A percentile compares a stretch with the other conserved stretches of the same genome.
These are phyloP conservation scores for Trichoderma brevicompactum DNA, from an alignment of 2,329 filamentous ascomycete genomes.

Conservation along the genomic window DNA sequence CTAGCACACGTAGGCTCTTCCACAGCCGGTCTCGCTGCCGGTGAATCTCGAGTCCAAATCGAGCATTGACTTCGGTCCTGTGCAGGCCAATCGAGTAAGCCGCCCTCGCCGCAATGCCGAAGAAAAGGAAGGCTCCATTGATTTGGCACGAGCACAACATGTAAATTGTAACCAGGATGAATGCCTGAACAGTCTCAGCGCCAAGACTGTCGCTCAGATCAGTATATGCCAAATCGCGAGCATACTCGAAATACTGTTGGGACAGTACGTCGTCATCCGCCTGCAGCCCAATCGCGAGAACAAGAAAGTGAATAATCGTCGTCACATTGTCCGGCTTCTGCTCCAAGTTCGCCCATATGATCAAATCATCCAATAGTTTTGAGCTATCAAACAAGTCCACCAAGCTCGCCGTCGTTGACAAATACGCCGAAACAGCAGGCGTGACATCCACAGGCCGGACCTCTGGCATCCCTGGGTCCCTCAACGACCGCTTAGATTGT, in stretches of 20 bases:
- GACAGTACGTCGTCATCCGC: constrained; percentile 48
- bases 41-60: constrained; percentile 52
- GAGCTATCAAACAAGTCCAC: constrained; percentile 54
- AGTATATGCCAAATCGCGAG: constrained; percentile 50
- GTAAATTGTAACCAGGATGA: constrained; percentile 56
- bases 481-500: constrained; percentile 22
- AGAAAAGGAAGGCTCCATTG: constrained; percentile 59
- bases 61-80: constrained; percentile 57
- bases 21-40: constrained; percentile 55
- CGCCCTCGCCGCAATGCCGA: constrained; percentile 57
- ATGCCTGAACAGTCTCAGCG: constrained; percentile 55
- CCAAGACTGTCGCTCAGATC: constrained; percentile 53
- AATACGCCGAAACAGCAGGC: constrained; percentile 43
- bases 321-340: constrained; percentile 44
- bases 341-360: constrained; percentile 47
- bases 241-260: constrained; percentile 55
- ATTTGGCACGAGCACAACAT: constrained; percentile 61
- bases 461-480: constrained; percentile 32
- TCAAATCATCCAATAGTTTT: constrained; percentile 47
- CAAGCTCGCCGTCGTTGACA: constrained; percentile 50
- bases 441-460: constrained; percentile 39
- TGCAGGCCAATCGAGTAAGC: constrained; percentile 59
- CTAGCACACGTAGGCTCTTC: constrained; percentile 58
- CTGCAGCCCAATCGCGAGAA: constrained; percentile 56
- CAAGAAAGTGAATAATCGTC: constrained; percentile 53